phyloP scores from a whole-genome alignment of 306 rosid genomes.

The Inga leiocalycina region DNA sequence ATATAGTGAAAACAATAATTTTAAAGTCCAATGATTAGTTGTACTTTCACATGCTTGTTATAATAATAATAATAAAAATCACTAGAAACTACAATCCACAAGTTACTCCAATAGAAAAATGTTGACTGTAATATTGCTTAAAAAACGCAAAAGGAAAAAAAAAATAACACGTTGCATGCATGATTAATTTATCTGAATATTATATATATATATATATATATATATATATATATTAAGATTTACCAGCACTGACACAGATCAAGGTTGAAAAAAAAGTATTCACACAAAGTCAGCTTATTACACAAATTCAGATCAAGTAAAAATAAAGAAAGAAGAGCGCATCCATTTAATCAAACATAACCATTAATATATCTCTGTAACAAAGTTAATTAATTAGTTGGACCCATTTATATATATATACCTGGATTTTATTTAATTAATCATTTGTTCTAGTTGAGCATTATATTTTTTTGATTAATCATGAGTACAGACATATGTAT shows the following conservation, averaged over 20 bases:
- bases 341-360: not conserved
- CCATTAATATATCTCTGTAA: not conserved
- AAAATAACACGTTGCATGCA: not conserved
- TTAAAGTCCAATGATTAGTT: not conserved
- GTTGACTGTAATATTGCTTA: too few species aligned
- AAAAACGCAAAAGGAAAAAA: not conserved
- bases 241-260: not conserved
- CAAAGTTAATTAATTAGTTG: not conserved
- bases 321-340: not conserved
- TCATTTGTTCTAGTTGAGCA: not conserved
- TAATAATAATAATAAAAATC: not conserved
- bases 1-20: not conserved
- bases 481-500: not conserved
- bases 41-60: not conserved
- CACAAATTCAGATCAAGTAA: not conserved
- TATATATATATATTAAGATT: not conserved
- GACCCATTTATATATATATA: not conserved
- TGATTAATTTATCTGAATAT: not conserved
- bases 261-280: not conserved
- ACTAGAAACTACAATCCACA: not conserved
- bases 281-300: conserved; percentile 31
- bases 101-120: not conserved
- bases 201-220: too few species aligned
- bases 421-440: not conserved
- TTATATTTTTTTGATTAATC: not conserved